phyloP scores from a whole-genome alignment of 352 stramenopile genomes.

The Phytophthora pinifolia region DNA sequence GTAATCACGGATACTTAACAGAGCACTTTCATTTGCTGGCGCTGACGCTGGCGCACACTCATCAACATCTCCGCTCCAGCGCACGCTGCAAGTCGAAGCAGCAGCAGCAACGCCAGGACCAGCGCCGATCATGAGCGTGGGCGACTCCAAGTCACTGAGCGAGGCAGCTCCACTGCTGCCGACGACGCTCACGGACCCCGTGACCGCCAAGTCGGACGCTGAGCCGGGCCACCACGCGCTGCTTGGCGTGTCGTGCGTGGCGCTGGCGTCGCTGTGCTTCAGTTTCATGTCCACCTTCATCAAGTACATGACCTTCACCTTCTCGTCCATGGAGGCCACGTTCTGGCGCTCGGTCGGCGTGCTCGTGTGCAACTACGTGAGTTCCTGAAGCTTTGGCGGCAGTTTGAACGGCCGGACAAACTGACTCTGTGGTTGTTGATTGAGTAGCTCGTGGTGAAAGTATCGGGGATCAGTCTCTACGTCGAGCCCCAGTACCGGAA shows the following conservation, averaged over 20 bases:
- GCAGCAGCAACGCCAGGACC: too few relatives aligned
- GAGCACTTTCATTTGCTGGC: too few relatives aligned
- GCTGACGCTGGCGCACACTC: conserved; percentile 14
- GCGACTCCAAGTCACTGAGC: conserved; percentile 2
- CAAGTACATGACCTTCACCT: conserved; percentile 70
- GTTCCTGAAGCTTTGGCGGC: conserved; percentile 2
- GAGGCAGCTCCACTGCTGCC: conserved; percentile 21
- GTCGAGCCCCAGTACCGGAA: conserved; percentile 38
- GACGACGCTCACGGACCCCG: conserved; percentile 1
- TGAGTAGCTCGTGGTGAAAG: conserved; percentile 8
- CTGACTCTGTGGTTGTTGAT: background rate
- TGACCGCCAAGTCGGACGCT: conserved; percentile 7
- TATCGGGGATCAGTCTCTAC: conserved; percentile 32
- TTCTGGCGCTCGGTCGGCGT: conserved; percentile 68
- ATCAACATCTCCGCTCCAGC: conserved; percentile 5
- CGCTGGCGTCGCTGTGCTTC: conserved; percentile 68
- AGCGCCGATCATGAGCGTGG: conserved; percentile 6
- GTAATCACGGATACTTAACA: too few relatives aligned
- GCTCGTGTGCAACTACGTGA: conserved; percentile 61
- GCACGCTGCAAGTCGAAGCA: too few relatives aligned
- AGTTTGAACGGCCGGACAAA: background rate
- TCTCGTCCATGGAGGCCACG: conserved; percentile 74
- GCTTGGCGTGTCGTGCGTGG: conserved; percentile 56
- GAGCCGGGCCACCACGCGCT: conserved; percentile 42
- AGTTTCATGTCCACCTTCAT: conserved; percentile 76